Evolutionary conservation across 257 asterid genomes (phyloP).

Genomic region (Penstemon eatonii): DNA sequence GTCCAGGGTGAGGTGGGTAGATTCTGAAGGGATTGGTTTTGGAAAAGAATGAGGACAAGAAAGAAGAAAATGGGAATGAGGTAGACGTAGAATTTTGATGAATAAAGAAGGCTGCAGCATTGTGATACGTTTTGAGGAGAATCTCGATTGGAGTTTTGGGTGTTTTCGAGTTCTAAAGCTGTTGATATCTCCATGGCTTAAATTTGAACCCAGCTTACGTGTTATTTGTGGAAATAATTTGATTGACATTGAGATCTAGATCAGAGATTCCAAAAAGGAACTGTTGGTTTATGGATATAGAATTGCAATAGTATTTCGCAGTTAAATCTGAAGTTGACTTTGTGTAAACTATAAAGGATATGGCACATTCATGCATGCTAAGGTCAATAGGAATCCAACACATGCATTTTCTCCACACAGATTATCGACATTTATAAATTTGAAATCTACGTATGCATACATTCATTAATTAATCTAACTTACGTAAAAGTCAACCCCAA

Average conservation of each 20-base stretch:
- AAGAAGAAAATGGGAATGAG: slow-evolving; percentile 34
- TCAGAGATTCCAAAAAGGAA: slow-evolving; percentile 20
- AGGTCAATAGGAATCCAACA: no score
- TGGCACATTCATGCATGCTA: neutral
- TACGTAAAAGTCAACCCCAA: no score
- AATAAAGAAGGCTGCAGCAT: slow-evolving; percentile 19
- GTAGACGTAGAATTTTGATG: slow-evolving; percentile 16
- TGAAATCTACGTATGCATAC: no score
- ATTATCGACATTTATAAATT: no score
- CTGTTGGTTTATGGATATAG: slow-evolving; percentile 31
- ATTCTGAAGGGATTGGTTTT: slow-evolving; percentile 49
- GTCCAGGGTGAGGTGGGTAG: slow-evolving; percentile 37
- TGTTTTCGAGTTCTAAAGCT: slow-evolving; percentile 33
- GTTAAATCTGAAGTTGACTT: slow-evolving; percentile 20
- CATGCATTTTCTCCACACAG: no score
- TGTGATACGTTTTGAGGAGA: slow-evolving; percentile 35
- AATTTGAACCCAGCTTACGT: neutral
- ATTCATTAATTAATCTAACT: no score
- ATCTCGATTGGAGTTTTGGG: slow-evolving; percentile 18
- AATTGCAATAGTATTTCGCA: slow-evolving; percentile 21
- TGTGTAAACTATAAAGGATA: neutral
- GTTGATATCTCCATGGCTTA: slow-evolving; percentile 31
- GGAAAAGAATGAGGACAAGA: slow-evolving; percentile 43
- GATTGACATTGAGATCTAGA: slow-evolving; percentile 23
- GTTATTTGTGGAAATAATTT: neutral